phyloP scores from a whole-genome alignment of 2,329 filamentous ascomycete species.

The Pestalotiopsis sp. region DNA sequence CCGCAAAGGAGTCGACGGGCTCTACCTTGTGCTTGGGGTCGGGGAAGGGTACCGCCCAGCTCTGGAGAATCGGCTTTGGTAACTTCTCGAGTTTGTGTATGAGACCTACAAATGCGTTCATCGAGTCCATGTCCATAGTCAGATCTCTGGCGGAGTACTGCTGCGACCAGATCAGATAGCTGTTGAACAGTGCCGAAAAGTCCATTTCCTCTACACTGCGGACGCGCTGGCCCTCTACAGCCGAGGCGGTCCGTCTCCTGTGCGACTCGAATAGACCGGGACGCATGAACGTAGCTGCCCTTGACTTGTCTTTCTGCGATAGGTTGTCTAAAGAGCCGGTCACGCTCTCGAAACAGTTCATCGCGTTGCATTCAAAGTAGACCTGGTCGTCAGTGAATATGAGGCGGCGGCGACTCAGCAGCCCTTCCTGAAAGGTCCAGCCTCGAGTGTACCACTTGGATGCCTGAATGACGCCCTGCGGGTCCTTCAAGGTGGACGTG shows the following conservation, averaged over 20 bases:
- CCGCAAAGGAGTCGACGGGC: not conserved
- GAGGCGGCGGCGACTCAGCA: slow-evolving; percentile 9
- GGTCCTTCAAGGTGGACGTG: not conserved
- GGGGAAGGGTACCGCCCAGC: not conserved
- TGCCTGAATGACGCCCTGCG: not conserved
- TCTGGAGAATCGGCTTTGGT: not conserved
- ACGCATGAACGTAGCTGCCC: not conserved
- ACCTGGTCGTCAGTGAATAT: slow-evolving; percentile 14
- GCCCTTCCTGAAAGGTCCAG: slow-evolving; percentile 16
- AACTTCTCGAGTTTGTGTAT: not conserved
- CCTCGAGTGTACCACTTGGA: slow-evolving; percentile 19
- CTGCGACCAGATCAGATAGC: not conserved
- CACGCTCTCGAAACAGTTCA: slow-evolving; percentile 7
- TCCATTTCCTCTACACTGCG: not conserved
- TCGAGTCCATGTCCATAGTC: not conserved
- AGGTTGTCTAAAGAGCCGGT: not conserved
- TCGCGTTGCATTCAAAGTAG: slow-evolving; percentile 14
- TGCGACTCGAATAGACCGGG: not conserved
- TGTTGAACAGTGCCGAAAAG: not conserved
- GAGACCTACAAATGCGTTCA: not conserved
- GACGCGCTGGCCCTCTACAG: not conserved
- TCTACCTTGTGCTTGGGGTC: not conserved
- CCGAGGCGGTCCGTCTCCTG: not conserved
- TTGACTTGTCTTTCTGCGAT: not conserved
- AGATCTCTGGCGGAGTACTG: not conserved